Percentiles rank a stretch among this genome's conserved stretches.
Evolutionary conservation across 2,329 filamentous ascomycete genomes (phyloP).

Genomic region (Calonectria crousiana): DNA sequence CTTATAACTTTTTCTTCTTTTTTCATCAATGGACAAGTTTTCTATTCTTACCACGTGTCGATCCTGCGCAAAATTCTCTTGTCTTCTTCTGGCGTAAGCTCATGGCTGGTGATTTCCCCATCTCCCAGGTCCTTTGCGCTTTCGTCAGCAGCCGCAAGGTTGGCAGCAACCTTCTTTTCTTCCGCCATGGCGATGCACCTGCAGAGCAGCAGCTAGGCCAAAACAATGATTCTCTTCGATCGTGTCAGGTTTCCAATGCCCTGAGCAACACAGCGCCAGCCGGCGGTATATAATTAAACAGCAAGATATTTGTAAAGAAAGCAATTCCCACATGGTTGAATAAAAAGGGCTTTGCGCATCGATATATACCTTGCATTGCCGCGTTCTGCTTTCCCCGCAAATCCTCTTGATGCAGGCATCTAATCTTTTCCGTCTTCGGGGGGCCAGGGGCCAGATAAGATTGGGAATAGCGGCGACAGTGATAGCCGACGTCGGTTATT

Average conservation of each 20-base stretch:
- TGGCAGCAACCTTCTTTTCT: not conserved
- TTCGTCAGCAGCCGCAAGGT: not conserved
- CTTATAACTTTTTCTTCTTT: slow-evolving; percentile 48
- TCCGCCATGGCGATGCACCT: slow-evolving; percentile 6
- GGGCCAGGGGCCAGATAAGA: not conserved
- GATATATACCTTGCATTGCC: not conserved
- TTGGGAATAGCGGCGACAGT: not conserved
- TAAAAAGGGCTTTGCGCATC: not conserved
- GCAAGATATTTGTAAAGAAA: not conserved
- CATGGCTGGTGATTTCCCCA: slow-evolving; percentile 14
- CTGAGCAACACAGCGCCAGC: not conserved
- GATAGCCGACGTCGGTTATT: slow-evolving; percentile 11
- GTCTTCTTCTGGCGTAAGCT: slow-evolving; percentile 47
- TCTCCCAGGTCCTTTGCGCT: slow-evolving; percentile 10
- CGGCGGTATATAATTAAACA: not conserved
- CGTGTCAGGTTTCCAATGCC: not conserved
- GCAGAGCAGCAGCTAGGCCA: not conserved
- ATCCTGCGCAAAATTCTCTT: slow-evolving; percentile 70
- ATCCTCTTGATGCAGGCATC: not conserved
- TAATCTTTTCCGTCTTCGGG: not conserved
- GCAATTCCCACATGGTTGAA: not conserved
- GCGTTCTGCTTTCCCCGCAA: not conserved
- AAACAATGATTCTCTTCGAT: not conserved
- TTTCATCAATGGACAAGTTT: slow-evolving; percentile 39
- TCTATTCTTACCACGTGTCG: slow-evolving; percentile 64